Conservation (phyloP, 768 basidiomycete species). For the Cubamyces sp. region DNA sequence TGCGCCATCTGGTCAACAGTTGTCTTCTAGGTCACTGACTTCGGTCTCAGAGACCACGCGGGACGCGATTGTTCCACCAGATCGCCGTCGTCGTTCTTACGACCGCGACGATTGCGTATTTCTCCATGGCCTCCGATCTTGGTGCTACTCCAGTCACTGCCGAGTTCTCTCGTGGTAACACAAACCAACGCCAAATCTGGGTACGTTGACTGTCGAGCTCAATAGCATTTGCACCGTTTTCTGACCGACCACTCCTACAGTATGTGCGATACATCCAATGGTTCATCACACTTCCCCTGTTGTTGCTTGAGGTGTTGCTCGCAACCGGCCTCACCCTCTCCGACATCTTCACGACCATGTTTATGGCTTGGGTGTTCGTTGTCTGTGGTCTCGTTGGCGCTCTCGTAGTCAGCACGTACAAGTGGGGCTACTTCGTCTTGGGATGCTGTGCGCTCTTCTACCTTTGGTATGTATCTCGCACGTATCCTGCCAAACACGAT, state of each 20-base stretch:
- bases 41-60: constrained; percentile 38
- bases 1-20: too few relatives aligned
- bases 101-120: constrained; percentile 52
- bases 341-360: constrained; percentile 49
- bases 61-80: constrained; percentile 54
- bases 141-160: constrained; percentile 49
- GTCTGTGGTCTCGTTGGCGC: constrained; percentile 53
- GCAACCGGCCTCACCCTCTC: constrained; percentile 52
- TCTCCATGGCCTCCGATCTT: constrained; percentile 60
- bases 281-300: constrained; percentile 58
- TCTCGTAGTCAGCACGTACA: constrained; percentile 53
- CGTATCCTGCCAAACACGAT: constrained; percentile 24
- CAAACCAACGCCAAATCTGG: constrained; percentile 45
- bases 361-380: constrained; percentile 53
- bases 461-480: constrained; percentile 45
- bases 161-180: constrained; percentile 42
- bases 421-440: constrained; percentile 55
- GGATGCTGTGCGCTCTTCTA: constrained; percentile 51
- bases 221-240: too few relatives aligned
- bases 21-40: too few relatives aligned
- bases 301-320: constrained; percentile 51
- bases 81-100: constrained; percentile 50
- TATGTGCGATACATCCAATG: constrained; percentile 59
- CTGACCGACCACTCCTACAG: too few relatives aligned
- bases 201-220: too few relatives aligned